Percentiles rank a stretch among this genome's conserved stretches.
Conservation (phyloP, 1,284 basidiomycete species). For the Caloboletus firmus region DNA sequence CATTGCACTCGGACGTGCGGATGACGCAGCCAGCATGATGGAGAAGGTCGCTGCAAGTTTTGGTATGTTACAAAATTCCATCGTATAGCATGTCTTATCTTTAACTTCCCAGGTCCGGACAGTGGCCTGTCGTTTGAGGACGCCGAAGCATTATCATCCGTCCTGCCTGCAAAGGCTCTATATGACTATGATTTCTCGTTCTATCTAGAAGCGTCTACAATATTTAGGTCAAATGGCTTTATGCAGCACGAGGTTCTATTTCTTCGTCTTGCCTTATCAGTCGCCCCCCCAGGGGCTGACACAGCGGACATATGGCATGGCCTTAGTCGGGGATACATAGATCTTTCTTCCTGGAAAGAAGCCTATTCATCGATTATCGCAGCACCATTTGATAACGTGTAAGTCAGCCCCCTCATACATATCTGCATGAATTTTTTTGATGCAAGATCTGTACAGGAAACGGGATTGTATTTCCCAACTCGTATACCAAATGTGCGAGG, state of each 20-base stretch:
- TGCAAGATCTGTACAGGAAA: slow-evolving; percentile 51
- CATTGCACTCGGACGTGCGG: slow-evolving; percentile 68
- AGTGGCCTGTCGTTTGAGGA: slow-evolving; percentile 59
- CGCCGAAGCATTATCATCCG: slow-evolving; percentile 55
- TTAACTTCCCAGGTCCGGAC: slow-evolving; percentile 46
- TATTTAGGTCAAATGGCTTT: slow-evolving; percentile 64
- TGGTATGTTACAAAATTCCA: slow-evolving; percentile 46
- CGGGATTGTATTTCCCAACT: slow-evolving; percentile 78
- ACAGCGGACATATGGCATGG: slow-evolving; percentile 72
- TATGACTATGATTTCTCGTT: slow-evolving; percentile 69
- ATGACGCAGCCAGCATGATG: slow-evolving; percentile 71
- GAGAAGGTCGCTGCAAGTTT: slow-evolving; percentile 78
- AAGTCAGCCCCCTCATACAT: slow-evolving; percentile 37
- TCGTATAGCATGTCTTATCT: slow-evolving; percentile 11
- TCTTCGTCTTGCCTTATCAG: slow-evolving; percentile 75
- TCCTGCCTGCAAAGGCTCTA: slow-evolving; percentile 60
- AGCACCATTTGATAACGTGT: slow-evolving; percentile 76
- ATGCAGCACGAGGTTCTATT: slow-evolving; percentile 71
- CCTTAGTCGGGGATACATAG: slow-evolving; percentile 75
- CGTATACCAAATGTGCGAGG: slow-evolving; percentile 92
- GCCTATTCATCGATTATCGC: slow-evolving; percentile 80
- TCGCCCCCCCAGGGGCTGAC: slow-evolving; percentile 52
- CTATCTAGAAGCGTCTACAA: slow-evolving; percentile 72
- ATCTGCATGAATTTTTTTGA: slow-evolving; percentile 11
- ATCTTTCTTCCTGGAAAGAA: slow-evolving; percentile 76